phyloP scores from a whole-genome alignment of 208 protist species.

The Trypanosoma scelopori region DNA sequence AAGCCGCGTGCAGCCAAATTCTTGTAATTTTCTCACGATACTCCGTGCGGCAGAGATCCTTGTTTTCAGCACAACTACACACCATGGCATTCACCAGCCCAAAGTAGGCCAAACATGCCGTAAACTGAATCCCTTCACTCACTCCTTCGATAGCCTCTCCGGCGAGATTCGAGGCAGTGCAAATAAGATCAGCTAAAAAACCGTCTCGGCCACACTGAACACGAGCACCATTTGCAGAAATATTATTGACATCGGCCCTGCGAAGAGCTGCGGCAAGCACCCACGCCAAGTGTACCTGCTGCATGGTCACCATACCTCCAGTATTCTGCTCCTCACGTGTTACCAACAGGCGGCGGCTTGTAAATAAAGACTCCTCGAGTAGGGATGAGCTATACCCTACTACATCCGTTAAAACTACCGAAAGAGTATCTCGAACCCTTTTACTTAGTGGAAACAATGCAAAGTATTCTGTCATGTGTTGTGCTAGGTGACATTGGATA shows the following conservation, averaged over 20 bases:
- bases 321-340: neutral
- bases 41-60: conserved; percentile 35
- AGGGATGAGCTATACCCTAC: conserved; percentile 31
- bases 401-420: conserved; percentile 31
- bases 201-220: conserved; percentile 17
- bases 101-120: conserved; percentile 41
- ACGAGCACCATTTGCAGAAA: neutral
- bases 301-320: conserved; percentile 6
- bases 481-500: conserved; percentile 25
- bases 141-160: conserved; percentile 14
- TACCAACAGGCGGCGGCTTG: conserved; percentile 17
- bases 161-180: conserved; percentile 9
- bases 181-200: conserved; percentile 34
- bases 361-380: conserved; percentile 29
- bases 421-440: conserved; percentile 33
- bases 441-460: conserved; percentile 36
- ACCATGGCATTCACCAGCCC: conserved; percentile 44
- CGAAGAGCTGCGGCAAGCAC: conserved; percentile 33
- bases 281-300: conserved; percentile 39
- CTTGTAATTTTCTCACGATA: conserved; percentile 36
- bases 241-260: conserved; percentile 20
- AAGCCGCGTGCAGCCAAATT: conserved; percentile 43
- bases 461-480: conserved; percentile 38
- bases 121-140: conserved; percentile 28
- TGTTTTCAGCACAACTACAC: conserved; percentile 45